phyloP scores from a whole-genome alignment of 2,329 filamentous ascomycete genomes.

The Colletotrichum filicis region DNA sequence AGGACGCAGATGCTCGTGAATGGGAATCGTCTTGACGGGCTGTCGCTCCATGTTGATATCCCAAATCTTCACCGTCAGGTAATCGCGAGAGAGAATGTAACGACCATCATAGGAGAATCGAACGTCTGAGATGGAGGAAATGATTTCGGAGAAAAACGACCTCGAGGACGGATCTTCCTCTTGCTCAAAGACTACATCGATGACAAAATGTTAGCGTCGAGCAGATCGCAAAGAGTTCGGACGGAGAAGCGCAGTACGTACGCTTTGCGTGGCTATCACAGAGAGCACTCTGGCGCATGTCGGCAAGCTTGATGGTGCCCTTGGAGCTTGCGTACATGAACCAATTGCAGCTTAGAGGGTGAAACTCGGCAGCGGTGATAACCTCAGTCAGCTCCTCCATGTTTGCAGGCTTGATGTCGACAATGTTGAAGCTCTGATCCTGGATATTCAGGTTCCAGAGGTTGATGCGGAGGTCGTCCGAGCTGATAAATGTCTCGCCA shows the following conservation, averaged over 20 bases:
- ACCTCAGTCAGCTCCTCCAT: slow-evolving; percentile 99
- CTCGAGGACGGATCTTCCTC: slow-evolving; percentile 97
- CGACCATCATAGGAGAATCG: slow-evolving; percentile 96
- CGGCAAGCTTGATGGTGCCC: slow-evolving; percentile 97
- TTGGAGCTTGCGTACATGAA: slow-evolving; percentile 99
- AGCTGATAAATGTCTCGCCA: slow-evolving; percentile 99
- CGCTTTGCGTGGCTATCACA: slow-evolving; percentile 97
- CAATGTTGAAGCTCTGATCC: slow-evolving; percentile 99
- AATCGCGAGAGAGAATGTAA: slow-evolving; percentile 97
- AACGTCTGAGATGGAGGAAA: slow-evolving; percentile 98
- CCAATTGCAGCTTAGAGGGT: slow-evolving; percentile 97
- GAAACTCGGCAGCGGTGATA: slow-evolving; percentile 97
- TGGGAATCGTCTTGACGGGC: slow-evolving; percentile 97
- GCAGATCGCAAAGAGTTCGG: too few species aligned
- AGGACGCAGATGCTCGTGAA: slow-evolving; percentile 95
- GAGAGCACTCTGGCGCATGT: slow-evolving; percentile 96
- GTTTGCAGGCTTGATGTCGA: slow-evolving; percentile 99
- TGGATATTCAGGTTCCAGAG: slow-evolving; percentile 99
- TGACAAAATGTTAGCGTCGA: neutral
- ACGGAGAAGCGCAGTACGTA: slow-evolving; percentile 58
- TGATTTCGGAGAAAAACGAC: slow-evolving; percentile 99
- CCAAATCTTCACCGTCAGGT: slow-evolving; percentile 99
- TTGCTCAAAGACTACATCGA: slow-evolving; percentile 87
- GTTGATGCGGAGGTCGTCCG: slow-evolving; percentile 97
- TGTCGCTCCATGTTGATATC: slow-evolving; percentile 99